Evolutionary conservation across 306 rosid genomes (phyloP).

Genomic region (Medicago lupulina): DNA sequence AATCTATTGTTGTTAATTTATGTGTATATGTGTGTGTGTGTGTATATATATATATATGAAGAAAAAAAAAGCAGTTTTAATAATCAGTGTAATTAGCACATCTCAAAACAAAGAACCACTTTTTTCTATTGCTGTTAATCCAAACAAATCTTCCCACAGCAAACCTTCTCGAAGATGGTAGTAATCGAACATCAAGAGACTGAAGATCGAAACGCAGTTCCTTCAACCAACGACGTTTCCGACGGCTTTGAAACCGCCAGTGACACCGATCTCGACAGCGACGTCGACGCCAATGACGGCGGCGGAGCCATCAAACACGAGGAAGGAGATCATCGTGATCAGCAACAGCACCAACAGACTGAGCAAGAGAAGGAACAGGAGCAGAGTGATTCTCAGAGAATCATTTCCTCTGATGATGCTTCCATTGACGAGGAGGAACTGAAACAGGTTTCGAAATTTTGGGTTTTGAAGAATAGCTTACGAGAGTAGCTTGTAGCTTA

Average conservation of each 20-base stretch:
- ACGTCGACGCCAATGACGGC: constrained; percentile 17
- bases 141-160: background rate
- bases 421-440: constrained; percentile 43
- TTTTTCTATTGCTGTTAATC: background rate
- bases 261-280: constrained; percentile 43
- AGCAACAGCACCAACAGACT: background rate
- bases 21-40: too few relatives aligned
- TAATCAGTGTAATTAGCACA: background rate
- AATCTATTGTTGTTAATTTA: too few relatives aligned
- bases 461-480: constrained; percentile 18
- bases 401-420: constrained; percentile 37
- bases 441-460: constrained; percentile 31
- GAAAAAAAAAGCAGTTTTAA: background rate
- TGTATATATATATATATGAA: too few relatives aligned
- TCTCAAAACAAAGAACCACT: background rate
- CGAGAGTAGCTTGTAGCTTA: too few relatives aligned
- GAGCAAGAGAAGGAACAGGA: constrained; percentile 16
- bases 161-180: constrained; percentile 47
- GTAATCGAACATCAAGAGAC: constrained; percentile 26
- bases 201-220: constrained; percentile 20
- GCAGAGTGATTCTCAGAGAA: constrained; percentile 23
- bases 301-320: background rate
- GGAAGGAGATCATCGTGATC: background rate
- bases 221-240: constrained; percentile 36
- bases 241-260: constrained; percentile 61